Conservation (phyloP, 2,329 filamentous ascomycete species). For the Beauveria scarabaeidicola region DNA sequence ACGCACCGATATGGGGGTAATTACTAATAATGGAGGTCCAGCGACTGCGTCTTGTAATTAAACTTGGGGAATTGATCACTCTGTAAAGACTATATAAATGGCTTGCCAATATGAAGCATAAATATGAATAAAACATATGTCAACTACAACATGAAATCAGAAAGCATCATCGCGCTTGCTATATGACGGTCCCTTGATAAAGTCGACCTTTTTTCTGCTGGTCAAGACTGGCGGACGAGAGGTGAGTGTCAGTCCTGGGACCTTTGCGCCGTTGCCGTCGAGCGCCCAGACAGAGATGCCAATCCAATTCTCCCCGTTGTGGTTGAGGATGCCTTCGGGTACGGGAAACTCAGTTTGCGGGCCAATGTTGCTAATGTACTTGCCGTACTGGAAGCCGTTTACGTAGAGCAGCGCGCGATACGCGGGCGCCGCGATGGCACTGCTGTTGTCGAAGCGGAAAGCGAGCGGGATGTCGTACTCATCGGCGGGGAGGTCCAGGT, state of each 20-base stretch:
- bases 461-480: slow-evolving; percentile 53
- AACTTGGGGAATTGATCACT: too few relatives aligned
- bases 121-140: not conserved
- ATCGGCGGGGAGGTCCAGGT: slow-evolving; percentile 41
- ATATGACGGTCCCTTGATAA: slow-evolving; percentile 39
- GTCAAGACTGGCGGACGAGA: slow-evolving; percentile 17
- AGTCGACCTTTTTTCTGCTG: slow-evolving; percentile 35
- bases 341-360: slow-evolving; percentile 66
- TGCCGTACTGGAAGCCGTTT: slow-evolving; percentile 65
- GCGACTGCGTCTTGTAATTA: not conserved
- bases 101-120: not conserved
- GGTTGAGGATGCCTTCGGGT: slow-evolving; percentile 63
- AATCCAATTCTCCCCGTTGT: slow-evolving; percentile 61
- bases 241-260: slow-evolving; percentile 44
- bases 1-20: slow-evolving; percentile 50
- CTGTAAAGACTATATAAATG: not conserved
- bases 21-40: slow-evolving; percentile 19
- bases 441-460: slow-evolving; percentile 46
- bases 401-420: slow-evolving; percentile 61
- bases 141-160: slow-evolving; percentile 19
- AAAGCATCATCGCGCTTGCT: slow-evolving; percentile 41
- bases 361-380: slow-evolving; percentile 59
- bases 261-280: slow-evolving; percentile 45
- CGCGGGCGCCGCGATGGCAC: slow-evolving; percentile 19
- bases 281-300: slow-evolving; percentile 62